phyloP scores from a whole-genome alignment of 768 basidiomycete species.

The Leccinum incarnatum region DNA sequence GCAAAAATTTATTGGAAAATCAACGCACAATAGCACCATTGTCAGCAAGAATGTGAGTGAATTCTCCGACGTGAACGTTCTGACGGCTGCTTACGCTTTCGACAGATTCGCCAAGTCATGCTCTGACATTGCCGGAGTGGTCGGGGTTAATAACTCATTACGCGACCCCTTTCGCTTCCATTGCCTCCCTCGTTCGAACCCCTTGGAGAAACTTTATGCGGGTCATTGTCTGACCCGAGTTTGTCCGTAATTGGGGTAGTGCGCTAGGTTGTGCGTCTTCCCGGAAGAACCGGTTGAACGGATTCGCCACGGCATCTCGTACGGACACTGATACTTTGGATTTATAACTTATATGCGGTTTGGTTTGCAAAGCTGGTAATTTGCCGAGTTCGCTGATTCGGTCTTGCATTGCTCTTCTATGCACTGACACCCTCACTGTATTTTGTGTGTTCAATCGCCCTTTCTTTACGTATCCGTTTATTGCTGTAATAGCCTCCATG shows the following conservation, averaged over 20 bases:
- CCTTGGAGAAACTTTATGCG: neutral
- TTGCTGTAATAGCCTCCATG: neutral
- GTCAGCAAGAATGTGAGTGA: slow-evolving; percentile 69
- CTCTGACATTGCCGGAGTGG: slow-evolving; percentile 30
- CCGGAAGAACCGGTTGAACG: neutral
- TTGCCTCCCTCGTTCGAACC: neutral
- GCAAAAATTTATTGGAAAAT: slow-evolving; percentile 11
- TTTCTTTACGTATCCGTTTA: neutral
- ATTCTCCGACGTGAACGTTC: neutral
- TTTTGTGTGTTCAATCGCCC: neutral
- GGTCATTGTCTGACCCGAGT: neutral
- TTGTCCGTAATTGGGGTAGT: neutral
- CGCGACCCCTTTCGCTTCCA: neutral
- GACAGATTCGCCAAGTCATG: slow-evolving; percentile 52
- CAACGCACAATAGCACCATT: slow-evolving; percentile 45
- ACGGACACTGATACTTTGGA: neutral
- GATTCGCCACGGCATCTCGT: slow-evolving; percentile 5
- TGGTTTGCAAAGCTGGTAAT: neutral
- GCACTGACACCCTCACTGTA: neutral
- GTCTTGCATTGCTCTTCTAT: neutral
- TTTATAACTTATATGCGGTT: neutral
- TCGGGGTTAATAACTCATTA: neutral
- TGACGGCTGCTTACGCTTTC: neutral
- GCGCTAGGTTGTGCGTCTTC: neutral
- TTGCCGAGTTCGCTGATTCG: neutral